phyloP scores from a whole-genome alignment of 257 asterid genomes.

The Solanum sitiens region DNA sequence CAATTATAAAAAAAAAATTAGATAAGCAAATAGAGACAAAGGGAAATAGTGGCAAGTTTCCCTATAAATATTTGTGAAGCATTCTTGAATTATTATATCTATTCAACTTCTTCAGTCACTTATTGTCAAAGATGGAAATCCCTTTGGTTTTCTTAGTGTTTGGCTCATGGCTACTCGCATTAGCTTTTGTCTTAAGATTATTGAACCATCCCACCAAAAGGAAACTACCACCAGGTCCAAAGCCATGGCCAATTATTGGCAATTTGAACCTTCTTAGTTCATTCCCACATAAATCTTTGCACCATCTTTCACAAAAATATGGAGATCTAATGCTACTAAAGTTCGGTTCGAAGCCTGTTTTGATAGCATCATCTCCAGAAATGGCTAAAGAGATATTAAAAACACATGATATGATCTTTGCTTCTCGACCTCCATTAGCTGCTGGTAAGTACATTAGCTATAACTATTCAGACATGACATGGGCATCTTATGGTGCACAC shows the following conservation, averaged over 20 bases:
- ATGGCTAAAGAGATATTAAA: not conserved
- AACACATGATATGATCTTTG: not conserved
- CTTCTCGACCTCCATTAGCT: not conserved
- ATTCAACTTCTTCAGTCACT: too few relatives aligned
- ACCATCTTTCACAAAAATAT: not conserved
- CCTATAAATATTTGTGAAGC: not conserved
- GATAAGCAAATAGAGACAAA: too few relatives aligned
- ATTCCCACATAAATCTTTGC: too few relatives aligned
- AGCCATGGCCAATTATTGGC: too few relatives aligned
- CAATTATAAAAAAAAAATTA: too few relatives aligned
- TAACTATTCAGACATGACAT: not conserved
- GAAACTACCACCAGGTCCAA: too few relatives aligned
- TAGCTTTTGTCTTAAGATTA: too few relatives aligned
- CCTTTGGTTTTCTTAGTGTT: too few relatives aligned
- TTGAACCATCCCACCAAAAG: too few relatives aligned
- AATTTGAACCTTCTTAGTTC: too few relatives aligned
- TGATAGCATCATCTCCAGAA: not conserved
- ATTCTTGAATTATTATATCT: not conserved
- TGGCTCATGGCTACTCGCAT: too few relatives aligned
- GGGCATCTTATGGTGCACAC: not conserved
- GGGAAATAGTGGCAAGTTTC: too few relatives aligned
- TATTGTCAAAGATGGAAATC: not conserved
- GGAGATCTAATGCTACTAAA: not conserved
- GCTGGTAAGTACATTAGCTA: not conserved
- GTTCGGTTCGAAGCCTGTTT: not conserved